Base-by-base conservation (phyloP, 768 basidiomycete genomes). In the Panellus pusillus region DNA sequence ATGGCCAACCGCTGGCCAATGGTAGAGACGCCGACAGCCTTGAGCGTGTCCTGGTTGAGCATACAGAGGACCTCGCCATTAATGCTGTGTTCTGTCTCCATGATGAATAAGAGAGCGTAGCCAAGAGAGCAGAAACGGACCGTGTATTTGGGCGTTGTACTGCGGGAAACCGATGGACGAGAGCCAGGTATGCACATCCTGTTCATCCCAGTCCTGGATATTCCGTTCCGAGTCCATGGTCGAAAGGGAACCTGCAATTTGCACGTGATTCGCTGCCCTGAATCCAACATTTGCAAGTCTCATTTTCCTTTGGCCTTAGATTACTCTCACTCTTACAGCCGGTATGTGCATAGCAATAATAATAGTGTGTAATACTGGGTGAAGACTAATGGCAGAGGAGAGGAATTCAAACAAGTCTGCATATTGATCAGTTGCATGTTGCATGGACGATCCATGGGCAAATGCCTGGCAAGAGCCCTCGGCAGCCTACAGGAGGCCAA, bases 1-100 rank as follows among this genome's bases (percentile, higher is more conserved):
- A 98, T 93, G 40, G 90, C 78, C 32, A 99, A 73, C 50, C 97
- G 79, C 70, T 98, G 95, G 18, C 97, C 97, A 58, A 98, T 82
- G 32, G 89, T 91, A n/a, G 81, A 66, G 39, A 99, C 81, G 8
- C 97, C 97, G 51, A 98, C 74, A 39, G 89, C 86, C 70, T 90
- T 91, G 60, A 99, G 81, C 1, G 82, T 72, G 19, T 94, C 90
- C n/a, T 84, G 79, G 67, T 93, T 89, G 44, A 98, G 79, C 63
- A 89, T 74, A 58, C 88, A 84, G 7, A 99, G 80, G 2, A 92
- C 84, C 58, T 98, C 94, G 50, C 97, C 97, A 15, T 88, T 87
- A 60, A 99, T 91, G 58, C 83, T 88, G 69, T 99, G 90, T 67
- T 94, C 96, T 96, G 66, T 32, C 41, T 32, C 59, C 38, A 38